Conservation (phyloP, 768 basidiomycete genomes). For the Guyanaporus albipodus region DNA sequence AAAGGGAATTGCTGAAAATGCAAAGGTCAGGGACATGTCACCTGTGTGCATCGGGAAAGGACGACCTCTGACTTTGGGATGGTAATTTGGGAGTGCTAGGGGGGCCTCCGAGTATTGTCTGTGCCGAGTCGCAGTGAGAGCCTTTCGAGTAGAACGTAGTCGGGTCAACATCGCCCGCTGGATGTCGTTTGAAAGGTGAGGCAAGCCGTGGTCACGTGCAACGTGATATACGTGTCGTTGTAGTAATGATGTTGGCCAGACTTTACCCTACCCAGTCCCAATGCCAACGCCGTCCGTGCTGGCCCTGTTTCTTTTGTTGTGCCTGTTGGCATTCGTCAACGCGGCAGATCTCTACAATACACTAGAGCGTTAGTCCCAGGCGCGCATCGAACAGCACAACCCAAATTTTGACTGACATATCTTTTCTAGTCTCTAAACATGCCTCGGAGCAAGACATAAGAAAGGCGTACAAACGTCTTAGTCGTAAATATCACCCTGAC, state of each 20-base stretch:
- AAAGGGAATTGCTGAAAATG: constrained; percentile 48
- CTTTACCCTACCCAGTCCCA: not conserved
- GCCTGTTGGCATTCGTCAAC: constrained; percentile 28
- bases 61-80: constrained; percentile 40
- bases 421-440: constrained; percentile 54
- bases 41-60: not conserved
- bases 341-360: constrained; percentile 81
- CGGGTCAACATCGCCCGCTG: constrained; percentile 16
- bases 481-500: constrained; percentile 90
- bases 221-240: constrained; percentile 28
- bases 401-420: constrained; percentile 21
- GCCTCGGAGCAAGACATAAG: constrained; percentile 88
- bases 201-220: constrained; percentile 26
- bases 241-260: constrained; percentile 1
- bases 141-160: constrained; percentile 4
- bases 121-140: not conserved
- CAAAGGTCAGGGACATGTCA: constrained; percentile 6
- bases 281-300: constrained; percentile 28
- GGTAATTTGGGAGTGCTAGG: constrained; percentile 20
- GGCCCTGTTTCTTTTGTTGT: constrained; percentile 29
- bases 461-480: constrained; percentile 87
- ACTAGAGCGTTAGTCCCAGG: constrained; percentile 65
- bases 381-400: constrained; percentile 22
- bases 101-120: constrained; percentile 21
- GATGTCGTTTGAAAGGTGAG: not conserved